These are phyloP conservation scores for Lepidopterella palustris DNA, from an alignment of 495 filamentous ascomycete genomes.

Conservation along the genomic window DNA sequence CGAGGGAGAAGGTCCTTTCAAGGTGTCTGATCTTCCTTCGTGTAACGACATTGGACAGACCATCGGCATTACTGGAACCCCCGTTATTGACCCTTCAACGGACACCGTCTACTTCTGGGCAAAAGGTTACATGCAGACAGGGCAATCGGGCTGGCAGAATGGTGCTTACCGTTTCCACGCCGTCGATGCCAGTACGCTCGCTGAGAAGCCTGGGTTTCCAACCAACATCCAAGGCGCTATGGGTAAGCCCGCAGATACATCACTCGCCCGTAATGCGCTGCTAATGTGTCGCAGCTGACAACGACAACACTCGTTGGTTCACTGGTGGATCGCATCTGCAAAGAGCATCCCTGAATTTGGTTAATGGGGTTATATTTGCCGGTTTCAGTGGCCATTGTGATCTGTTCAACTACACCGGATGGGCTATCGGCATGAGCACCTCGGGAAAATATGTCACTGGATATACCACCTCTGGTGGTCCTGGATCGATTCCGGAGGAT, in stretches of 20 bases:
- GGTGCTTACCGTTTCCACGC: constrained; percentile 37
- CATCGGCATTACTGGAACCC: constrained; percentile 37
- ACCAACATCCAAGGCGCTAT: constrained; percentile 36
- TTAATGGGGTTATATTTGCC: constrained; percentile 32
- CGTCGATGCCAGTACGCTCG: constrained; percentile 33
- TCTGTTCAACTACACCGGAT: constrained; percentile 44
- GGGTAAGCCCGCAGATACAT: neutral
- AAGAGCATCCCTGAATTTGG: constrained; percentile 34
- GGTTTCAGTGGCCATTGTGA: constrained; percentile 46
- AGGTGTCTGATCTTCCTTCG: constrained; percentile 26
- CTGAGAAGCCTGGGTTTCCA: constrained; percentile 39
- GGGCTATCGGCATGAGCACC: constrained; percentile 35
- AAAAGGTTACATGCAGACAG: constrained; percentile 34
- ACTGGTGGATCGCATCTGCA: neutral
- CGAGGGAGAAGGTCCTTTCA: constrained; percentile 23
- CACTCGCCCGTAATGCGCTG: neutral
- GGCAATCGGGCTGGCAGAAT: constrained; percentile 5
- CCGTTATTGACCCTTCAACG: constrained; percentile 36
- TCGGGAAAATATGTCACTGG: constrained; percentile 16
- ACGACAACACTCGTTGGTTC: constrained; percentile 1
- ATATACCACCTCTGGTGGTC: constrained; percentile 32
- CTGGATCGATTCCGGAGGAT: constrained; percentile 20
- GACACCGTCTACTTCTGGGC: constrained; percentile 41
- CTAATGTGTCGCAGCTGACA: constrained; percentile 1
- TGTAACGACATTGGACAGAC: neutral